These are phyloP conservation scores for Dryas octopetala DNA, from an alignment of 306 rosid species.

Conservation along the genomic window DNA sequence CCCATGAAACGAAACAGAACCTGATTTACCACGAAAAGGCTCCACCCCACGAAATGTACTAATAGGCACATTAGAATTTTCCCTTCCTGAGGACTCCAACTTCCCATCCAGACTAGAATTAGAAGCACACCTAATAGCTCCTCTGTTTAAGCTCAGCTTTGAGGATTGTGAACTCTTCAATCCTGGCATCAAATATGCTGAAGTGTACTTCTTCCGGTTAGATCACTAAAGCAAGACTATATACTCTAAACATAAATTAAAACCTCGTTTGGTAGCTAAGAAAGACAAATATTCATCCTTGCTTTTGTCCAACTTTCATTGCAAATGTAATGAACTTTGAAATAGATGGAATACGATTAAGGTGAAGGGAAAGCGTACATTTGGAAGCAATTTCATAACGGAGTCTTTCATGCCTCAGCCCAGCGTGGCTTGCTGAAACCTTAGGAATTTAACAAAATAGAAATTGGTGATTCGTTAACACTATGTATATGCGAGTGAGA, in stretches of 20 bases:
- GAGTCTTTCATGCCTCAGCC: conserved; percentile 15
- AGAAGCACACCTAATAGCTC: conserved; percentile 41
- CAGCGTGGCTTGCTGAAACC: conserved; percentile 18
- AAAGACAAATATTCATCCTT: background rate
- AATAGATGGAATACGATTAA: background rate
- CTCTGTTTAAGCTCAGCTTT: conserved; percentile 28
- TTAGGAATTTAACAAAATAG: conserved; percentile 9
- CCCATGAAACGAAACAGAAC: conserved; percentile 79
- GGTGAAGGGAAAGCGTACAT: conserved; percentile 13
- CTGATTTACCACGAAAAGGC: conserved; percentile 84
- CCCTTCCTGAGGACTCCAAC: conserved; percentile 40
- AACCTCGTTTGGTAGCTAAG: background rate
- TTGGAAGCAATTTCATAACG: conserved; percentile 9
- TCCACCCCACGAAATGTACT: conserved; percentile 44
- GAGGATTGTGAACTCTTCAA: conserved; percentile 35
- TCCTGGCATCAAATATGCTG: conserved; percentile 34
- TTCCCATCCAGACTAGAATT: conserved; percentile 45
- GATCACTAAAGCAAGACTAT: background rate
- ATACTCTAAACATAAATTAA: background rate
- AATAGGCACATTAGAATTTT: conserved; percentile 34
- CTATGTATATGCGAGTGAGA: background rate
- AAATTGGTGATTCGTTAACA: background rate
- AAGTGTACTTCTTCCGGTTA: background rate
- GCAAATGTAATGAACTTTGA: too few species aligned
- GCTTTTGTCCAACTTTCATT: too few species aligned